Conservation (phyloP, 2,329 filamentous ascomycete species). For the Aspergillus tubingensis region DNA sequence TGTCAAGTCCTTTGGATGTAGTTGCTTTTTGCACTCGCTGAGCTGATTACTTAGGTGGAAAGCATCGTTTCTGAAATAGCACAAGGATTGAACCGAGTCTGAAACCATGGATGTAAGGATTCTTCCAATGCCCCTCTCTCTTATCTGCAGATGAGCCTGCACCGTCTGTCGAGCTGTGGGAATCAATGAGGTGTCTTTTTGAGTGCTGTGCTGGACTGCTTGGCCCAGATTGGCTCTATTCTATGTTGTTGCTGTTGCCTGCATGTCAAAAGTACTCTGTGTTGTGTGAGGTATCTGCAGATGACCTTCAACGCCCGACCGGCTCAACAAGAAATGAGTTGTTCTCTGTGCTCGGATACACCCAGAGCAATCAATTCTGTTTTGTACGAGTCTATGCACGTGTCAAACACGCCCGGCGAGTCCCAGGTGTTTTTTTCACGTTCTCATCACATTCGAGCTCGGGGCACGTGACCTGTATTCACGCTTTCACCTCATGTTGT, state of each 20-base stretch:
- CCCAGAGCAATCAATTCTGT: background rate
- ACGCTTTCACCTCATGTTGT: background rate
- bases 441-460: background rate
- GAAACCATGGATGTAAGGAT: conserved; percentile 18
- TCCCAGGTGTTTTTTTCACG: background rate
- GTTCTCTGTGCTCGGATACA: background rate
- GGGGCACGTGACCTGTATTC: background rate
- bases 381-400: background rate
- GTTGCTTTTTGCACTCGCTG: background rate
- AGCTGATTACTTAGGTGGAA: background rate
- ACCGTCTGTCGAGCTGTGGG: background rate
- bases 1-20: background rate
- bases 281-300: background rate
- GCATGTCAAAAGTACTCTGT: background rate
- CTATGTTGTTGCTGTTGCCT: background rate
- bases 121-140: background rate
- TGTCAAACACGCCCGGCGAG: background rate
- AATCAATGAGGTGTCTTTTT: background rate
- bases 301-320: background rate
- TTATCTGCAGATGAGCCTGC: background rate
- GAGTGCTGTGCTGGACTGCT: background rate
- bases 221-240: background rate
- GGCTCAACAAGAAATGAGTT: background rate
- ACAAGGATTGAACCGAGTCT: background rate
- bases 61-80: background rate